Conservation (phyloP, 495 filamentous ascomycete genomes). For the Daldinia loculata region DNA sequence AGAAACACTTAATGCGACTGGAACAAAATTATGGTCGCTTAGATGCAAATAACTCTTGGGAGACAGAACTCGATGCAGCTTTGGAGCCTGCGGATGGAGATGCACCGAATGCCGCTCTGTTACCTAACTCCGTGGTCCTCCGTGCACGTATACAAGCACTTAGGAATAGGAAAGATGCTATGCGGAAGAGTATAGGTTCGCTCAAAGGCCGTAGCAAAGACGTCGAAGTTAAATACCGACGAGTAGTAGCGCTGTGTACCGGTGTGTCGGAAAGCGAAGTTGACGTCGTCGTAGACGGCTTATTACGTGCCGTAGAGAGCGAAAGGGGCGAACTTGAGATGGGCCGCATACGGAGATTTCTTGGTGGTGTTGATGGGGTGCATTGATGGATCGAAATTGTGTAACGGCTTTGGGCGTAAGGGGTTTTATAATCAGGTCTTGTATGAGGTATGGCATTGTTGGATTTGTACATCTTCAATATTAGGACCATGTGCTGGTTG, state of each 20-base stretch:
- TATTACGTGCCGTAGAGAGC: constrained; percentile 76
- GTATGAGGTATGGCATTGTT: constrained; percentile 10
- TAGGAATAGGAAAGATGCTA: constrained; percentile 65
- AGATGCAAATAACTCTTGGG: constrained; percentile 50
- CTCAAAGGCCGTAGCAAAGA: constrained; percentile 70
- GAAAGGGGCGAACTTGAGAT: constrained; percentile 75
- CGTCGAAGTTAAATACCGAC: constrained; percentile 73
- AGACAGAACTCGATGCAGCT: constrained; percentile 47
- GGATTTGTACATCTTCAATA: constrained; percentile 22
- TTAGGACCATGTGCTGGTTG: neutral
- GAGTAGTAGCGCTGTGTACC: constrained; percentile 75
- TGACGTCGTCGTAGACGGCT: constrained; percentile 67
- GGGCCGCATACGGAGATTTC: constrained; percentile 73
- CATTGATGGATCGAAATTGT: constrained; percentile 37
- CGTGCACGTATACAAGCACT: constrained; percentile 56
- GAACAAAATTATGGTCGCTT: constrained; percentile 51
- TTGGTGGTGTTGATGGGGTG: constrained; percentile 71
- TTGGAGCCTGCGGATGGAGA: constrained; percentile 34
- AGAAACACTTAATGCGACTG: constrained; percentile 49
- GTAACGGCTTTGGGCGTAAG: neutral
- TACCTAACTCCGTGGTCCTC: constrained; percentile 53
- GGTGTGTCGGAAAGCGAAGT: constrained; percentile 68
- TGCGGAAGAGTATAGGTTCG: constrained; percentile 62
- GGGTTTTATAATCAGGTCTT: constrained; percentile 2
- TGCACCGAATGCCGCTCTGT: constrained; percentile 23